Conservation (phyloP, 371 early-diverging fungal species). For the Syncephalastrum racemosum region DNA sequence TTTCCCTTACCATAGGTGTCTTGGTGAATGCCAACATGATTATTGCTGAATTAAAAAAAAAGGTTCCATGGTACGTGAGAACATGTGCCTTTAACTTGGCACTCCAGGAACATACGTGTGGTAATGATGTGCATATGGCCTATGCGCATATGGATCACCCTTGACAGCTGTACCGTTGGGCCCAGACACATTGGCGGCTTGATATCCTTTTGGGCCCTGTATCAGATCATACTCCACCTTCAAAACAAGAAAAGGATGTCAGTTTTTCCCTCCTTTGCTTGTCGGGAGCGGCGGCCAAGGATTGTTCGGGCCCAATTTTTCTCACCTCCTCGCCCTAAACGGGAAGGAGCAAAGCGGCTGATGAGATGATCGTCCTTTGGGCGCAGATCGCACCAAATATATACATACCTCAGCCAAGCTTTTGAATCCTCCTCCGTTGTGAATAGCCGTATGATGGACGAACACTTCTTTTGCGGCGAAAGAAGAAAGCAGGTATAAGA, state of each 20-base stretch:
- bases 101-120: slow-evolving; percentile 3
- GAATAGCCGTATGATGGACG: slow-evolving; percentile 87
- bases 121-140: slow-evolving; percentile 8
- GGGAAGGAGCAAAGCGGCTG: neutral
- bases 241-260: neutral
- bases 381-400: slow-evolving; percentile 10
- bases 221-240: slow-evolving; percentile 82
- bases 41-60: too few species aligned
- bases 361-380: too few species aligned
- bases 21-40: too few species aligned
- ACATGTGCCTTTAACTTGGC: neutral
- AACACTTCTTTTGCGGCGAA: slow-evolving; percentile 57
- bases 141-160: slow-evolving; percentile 61
- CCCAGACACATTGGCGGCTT: slow-evolving; percentile 83
- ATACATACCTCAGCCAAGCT: slow-evolving; percentile 74
- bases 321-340: slow-evolving; percentile 50
- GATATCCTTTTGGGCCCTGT: slow-evolving; percentile 81
- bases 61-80: neutral
- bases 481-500: neutral
- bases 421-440: slow-evolving; percentile 82
- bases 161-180: slow-evolving; percentile 70
- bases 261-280: neutral
- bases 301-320: neutral
- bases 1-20: too few species aligned
- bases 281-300: neutral